Base-by-base conservation (phyloP, 495 filamentous ascomycete genomes). In the Parathielavia appendiculata region DNA sequence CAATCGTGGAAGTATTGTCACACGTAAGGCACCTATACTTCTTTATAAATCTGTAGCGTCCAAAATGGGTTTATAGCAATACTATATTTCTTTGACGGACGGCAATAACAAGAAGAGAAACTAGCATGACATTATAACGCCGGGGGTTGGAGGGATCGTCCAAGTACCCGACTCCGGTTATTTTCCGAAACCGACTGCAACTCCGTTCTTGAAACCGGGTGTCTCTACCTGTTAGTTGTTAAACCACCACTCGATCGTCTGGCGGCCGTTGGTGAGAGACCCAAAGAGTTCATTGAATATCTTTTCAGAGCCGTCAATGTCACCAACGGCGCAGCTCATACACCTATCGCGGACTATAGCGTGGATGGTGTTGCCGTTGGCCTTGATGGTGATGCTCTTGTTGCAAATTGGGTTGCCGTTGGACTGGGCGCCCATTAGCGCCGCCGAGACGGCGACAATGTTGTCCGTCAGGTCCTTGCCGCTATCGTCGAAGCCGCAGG, bases 341-440 rank as follows among this genome's bases (percentile, higher is more conserved):
- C 89, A 92, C 74, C 88, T 87, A 79, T 92, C 89, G 41, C 81
- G 82, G 48, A 90, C 81, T 12, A 54, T 76, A 38, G 81, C 87
- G 5, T 61, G 76, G 50, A 66, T 64, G 17, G 79, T 79, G 69
- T 81, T 82, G 71, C 84, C 85, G 34, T 71, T 68, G 44, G 62
- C 65, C 22, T 59, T 71, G 73, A 92, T 80, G 40, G 79, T 83
- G 69, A 89, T 83, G 43, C 71, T 80, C 73, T 81, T 80, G 69
- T 82, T 84, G 72, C 89, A 92, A 72, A 79, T 79, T 41, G 75
- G 73, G 69, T 90, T 80, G 52, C 73, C 74, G 56, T 77, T 78
- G 65, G 71, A 71, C 62, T 75, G 74, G 32, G 75, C 64, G 51
- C 78, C 75, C 51, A 75, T 74, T 54, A 72, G 60, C 20, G 65